A percentile compares a stretch with the other conserved stretches of the same genome.
These are phyloP conservation scores for Solanum hybrid DNA, from an alignment of 305 asterid species.

Conservation along the genomic window DNA sequence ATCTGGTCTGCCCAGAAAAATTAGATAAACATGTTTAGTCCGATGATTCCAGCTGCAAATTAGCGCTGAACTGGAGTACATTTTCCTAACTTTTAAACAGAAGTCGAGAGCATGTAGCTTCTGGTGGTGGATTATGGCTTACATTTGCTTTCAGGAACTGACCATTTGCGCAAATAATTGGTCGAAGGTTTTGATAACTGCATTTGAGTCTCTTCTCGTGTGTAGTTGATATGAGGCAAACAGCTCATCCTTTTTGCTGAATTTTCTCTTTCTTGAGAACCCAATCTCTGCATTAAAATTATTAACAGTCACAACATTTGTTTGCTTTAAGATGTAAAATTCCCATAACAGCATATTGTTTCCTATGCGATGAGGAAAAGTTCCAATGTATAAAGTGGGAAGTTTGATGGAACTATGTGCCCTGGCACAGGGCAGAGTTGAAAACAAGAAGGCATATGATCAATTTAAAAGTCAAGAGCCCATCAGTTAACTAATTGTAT, in stretches of 20 bases:
- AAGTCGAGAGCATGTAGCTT: not conserved
- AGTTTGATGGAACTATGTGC: not conserved
- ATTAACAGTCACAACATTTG: not conserved
- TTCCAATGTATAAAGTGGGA: not conserved
- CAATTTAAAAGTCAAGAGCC: not conserved
- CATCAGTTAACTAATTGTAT: not conserved
- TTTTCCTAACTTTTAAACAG: not conserved
- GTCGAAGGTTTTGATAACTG: constrained; percentile 50
- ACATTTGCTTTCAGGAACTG: constrained; percentile 71
- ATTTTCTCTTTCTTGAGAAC: constrained; percentile 82
- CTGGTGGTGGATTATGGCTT: constrained; percentile 12
- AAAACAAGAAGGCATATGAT: not conserved
- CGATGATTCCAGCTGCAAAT: not conserved
- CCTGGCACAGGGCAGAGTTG: not conserved
- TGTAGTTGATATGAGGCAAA: constrained; percentile 44
- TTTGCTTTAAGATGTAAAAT: not conserved
- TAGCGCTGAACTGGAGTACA: not conserved
- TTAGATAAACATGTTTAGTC: not conserved
- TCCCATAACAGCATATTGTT: not conserved
- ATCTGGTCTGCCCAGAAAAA: constrained; percentile 50
- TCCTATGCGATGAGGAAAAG: not conserved
- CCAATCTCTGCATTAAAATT: constrained; percentile 35
- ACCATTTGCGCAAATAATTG: constrained; percentile 59
- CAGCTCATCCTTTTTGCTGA: constrained; percentile 49
- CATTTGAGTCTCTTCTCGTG: constrained; percentile 65